Base-by-base conservation (phyloP, 2,329 filamentous ascomycete genomes). In the Pseudogymnoascus destructans region DNA sequence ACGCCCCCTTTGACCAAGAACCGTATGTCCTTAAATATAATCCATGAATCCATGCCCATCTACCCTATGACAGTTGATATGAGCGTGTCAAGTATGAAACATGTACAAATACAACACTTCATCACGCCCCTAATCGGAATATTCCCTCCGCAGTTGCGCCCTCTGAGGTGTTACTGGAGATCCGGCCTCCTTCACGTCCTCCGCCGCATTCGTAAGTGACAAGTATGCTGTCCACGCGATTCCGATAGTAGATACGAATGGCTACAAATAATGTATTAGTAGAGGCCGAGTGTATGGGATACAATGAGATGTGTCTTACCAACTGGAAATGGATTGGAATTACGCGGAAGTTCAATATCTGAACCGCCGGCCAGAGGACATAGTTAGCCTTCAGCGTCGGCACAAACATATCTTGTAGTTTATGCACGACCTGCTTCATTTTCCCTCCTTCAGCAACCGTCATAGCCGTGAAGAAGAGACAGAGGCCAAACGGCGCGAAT, bases 221-320 rank as follows among this genome's bases (percentile, higher is more conserved):
- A 98, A 81, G 72, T 96, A 98, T 17, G 91, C 92, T 9, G 93
- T 97, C 93, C 92, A 97, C 32, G 90, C 90, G 66, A 97, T 97
- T 78, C 92, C 92, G 59, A 98, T 74, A 7, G 89, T 95, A 13
- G 92, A 96, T 7, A 96, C 92, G 69, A 98, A 97, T 0, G 92
- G 92, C 91, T 95, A 66, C 42, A 46, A 58, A 55, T n/a, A 61
- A n/a, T 32, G 10, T 17, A 21, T 64, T 55, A 58, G 59, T 64
- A 64, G 57, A 15, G 19, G 11, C 7, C 21, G 11, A 3, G 9
- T 21, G 33, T 6, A 42, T 10, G 19, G 15, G n/a, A 19, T 52
- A 52, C 32, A 27, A n/a, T 10, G 2, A 21, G 25, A 58, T 10
- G 52, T 27, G 52, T 80, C 89, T 78, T 74, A 96, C 91, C 73